Evolutionary conservation across 192 early-diverging fungal species (phyloP).

Genomic region (Coemansia interrupta): DNA sequence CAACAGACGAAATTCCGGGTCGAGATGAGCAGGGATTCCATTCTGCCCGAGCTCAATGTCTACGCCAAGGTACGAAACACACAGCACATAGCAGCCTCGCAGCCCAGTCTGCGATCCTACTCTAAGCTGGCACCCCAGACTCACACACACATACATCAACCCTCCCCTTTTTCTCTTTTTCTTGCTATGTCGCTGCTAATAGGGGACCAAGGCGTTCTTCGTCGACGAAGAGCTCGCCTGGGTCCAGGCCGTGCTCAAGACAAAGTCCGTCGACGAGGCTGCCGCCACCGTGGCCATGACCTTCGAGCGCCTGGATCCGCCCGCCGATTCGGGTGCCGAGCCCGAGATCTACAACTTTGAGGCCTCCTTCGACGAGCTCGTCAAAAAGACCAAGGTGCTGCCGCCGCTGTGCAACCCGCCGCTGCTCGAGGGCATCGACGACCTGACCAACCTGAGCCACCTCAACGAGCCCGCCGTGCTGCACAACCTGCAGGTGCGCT

Average conservation of each 20-base stretch:
- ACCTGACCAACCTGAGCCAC: conserved; percentile 90
- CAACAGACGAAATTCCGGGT: neutral
- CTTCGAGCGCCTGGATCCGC: conserved; percentile 15
- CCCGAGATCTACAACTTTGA: conserved; percentile 54
- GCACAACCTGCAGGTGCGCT: conserved; percentile 87
- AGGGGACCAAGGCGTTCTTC: conserved; percentile 44
- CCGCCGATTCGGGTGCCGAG: neutral
- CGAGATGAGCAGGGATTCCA: conserved; percentile 18
- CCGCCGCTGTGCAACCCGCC: conserved; percentile 95
- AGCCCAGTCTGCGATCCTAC: neutral
- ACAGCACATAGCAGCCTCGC: too few relatives aligned
- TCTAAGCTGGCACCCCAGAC: too few relatives aligned
- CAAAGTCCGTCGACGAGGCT: conserved; percentile 29
- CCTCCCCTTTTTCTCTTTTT: too few relatives aligned
- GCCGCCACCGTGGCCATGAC: conserved; percentile 25
- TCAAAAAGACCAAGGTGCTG: conserved; percentile 63
- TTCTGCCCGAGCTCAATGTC: conserved; percentile 35
- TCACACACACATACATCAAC: neutral
- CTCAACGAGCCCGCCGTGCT: conserved; percentile 95
- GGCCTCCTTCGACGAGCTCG: conserved; percentile 66
- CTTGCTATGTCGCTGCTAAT: neutral
- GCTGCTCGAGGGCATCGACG: conserved; percentile 81
- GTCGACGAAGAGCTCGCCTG: conserved; percentile 37
- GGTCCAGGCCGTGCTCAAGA: conserved; percentile 38
- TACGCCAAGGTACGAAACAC: conserved; percentile 47